phyloP scores from a whole-genome alignment of 73 alveolate species.

The Paramecium caudatum region DNA sequence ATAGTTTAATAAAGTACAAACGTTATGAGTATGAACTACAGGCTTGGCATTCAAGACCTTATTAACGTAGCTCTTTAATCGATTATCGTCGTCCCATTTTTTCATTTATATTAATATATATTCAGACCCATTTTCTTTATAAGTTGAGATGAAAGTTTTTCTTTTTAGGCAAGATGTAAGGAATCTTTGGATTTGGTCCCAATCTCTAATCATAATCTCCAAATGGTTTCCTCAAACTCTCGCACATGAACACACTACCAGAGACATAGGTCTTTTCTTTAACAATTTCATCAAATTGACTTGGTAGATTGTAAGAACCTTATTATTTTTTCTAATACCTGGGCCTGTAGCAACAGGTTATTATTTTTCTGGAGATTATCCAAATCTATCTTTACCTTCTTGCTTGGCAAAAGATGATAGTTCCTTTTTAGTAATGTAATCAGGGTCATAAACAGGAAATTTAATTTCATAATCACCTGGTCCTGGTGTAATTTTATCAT shows the following conservation, averaged over 20 bases:
- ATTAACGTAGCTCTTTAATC: not conserved
- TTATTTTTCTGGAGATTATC: constrained; percentile 6
- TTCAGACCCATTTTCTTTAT: constrained; percentile 72
- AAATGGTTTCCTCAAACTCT: constrained; percentile 69
- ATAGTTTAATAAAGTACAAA: not conserved
- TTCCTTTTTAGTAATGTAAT: constrained; percentile 54
- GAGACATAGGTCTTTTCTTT: constrained; percentile 60
- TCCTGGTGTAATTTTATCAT: constrained; percentile 59
- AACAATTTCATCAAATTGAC: constrained; percentile 66
- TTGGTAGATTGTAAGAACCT: constrained; percentile 37
- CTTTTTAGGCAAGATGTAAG: constrained; percentile 71
- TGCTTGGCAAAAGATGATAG: constrained; percentile 50
- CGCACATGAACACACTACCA: constrained; percentile 67
- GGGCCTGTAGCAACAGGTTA: constrained; percentile 57
- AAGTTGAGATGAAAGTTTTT: constrained; percentile 69
- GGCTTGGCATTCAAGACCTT: constrained; percentile 15
- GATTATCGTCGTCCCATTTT: constrained; percentile 56
- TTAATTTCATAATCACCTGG: constrained; percentile 74
- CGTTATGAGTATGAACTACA: not conserved
- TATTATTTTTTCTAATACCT: not conserved
- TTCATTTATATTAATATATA: not conserved
- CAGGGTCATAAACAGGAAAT: constrained; percentile 68
- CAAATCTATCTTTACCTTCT: constrained; percentile 73
- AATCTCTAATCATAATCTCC: constrained; percentile 71
- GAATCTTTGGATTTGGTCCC: constrained; percentile 70